A percentile compares a stretch with the other conserved stretches of the same genome.
phyloP scores from a whole-genome alignment of 257 asterid genomes.

The Nicotiana otophora region DNA sequence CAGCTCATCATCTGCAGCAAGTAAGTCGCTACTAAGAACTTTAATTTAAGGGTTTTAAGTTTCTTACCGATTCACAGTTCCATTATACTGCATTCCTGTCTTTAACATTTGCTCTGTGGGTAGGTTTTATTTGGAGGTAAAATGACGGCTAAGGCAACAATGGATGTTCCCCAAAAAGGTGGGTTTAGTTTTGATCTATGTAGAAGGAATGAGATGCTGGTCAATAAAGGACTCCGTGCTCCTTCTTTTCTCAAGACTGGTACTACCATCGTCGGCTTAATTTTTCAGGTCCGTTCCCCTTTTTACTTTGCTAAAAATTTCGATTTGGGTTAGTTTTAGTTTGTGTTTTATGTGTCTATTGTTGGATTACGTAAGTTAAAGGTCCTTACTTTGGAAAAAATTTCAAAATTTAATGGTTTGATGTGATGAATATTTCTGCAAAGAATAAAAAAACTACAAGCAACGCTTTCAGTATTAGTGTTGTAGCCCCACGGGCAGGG shows the following conservation, averaged over 20 bases:
- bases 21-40: neutral
- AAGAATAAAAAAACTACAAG: neutral
- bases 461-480: neutral
- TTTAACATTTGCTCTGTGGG: neutral
- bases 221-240: slow-evolving; percentile 54
- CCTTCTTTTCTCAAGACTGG: slow-evolving; percentile 86
- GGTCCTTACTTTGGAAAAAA: neutral
- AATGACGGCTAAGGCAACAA: slow-evolving; percentile 17
- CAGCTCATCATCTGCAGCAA: neutral
- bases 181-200: slow-evolving; percentile 84
- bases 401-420: neutral
- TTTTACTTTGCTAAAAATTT: neutral
- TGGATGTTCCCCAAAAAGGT: slow-evolving; percentile 41
- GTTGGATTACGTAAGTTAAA: neutral
- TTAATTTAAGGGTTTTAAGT: neutral
- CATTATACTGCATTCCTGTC: neutral
- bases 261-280: slow-evolving; percentile 84
- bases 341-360: neutral
- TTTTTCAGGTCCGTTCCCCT: slow-evolving; percentile 48
- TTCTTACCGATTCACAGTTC: neutral
- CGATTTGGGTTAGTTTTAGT: neutral
- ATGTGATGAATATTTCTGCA: neutral
- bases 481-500: neutral
- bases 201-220: slow-evolving; percentile 79
- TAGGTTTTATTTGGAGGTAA: neutral